Conservation (phyloP, 352 stramenopile species). For the Globisporangium ultimum region DNA sequence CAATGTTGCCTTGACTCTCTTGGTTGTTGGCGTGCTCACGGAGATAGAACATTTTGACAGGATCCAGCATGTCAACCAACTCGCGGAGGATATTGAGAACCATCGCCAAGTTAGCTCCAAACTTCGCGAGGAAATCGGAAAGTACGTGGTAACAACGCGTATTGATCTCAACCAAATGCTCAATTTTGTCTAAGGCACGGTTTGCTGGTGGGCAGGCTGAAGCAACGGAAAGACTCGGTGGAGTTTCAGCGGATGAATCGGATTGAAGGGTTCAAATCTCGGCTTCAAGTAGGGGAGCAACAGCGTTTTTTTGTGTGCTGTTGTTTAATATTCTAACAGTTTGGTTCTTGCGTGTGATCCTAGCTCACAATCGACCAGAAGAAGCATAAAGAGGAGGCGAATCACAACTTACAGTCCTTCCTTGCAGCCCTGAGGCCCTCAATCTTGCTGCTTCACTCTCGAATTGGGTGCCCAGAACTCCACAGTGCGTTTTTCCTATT, state of each 20-base stretch:
- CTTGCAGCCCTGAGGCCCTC: constrained; percentile 60
- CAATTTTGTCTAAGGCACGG: no score
- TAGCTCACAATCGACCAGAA: constrained; percentile 61
- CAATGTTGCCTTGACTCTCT: constrained; percentile 18
- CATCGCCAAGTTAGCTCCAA: constrained; percentile 64
- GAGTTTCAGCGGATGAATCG: constrained; percentile 78
- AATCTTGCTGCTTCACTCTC: constrained; percentile 56
- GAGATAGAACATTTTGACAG: constrained; percentile 79
- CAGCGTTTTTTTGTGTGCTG: background rate
- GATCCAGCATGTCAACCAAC: constrained; percentile 79
- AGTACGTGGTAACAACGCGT: constrained; percentile 28
- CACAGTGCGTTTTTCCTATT: constrained; percentile 35
- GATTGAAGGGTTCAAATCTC: constrained; percentile 62
- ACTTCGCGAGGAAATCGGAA: constrained; percentile 76
- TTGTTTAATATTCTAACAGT: background rate
- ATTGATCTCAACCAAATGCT: background rate
- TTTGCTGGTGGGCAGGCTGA: constrained; percentile 35
- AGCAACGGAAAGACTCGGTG: constrained; percentile 77
- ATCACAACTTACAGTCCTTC: constrained; percentile 63
- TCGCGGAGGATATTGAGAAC: constrained; percentile 80
- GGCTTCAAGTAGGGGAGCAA: constrained; percentile 31
- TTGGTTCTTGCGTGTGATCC: constrained; percentile 7
- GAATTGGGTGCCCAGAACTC: constrained; percentile 67
- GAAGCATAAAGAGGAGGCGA: constrained; percentile 75
- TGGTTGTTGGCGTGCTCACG: constrained; percentile 14